Evolutionary conservation across 2,329 filamentous ascomycete genomes (phyloP), one percentile per base, ranked within the genome.

Genomic region (Colletotrichum melonis): DNA sequence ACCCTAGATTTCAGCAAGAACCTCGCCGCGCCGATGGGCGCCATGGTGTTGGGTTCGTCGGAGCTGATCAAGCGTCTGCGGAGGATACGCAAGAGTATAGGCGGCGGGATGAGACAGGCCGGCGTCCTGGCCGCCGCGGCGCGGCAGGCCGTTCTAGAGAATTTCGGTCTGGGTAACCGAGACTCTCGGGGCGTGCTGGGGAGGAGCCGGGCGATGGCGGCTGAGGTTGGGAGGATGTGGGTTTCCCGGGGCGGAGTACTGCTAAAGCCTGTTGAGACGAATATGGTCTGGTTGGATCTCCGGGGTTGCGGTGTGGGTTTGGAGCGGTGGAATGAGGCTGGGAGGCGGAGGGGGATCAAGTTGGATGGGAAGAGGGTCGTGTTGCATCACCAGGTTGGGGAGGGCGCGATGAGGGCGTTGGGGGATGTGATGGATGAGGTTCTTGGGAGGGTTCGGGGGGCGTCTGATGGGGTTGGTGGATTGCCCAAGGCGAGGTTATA

Each of bases 21-120:
- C 5, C 82, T 89, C 4, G 87, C 87, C 16, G 87, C 87, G 0
- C 88, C 88, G 0, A 83, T 88, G 71, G 87, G 87, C 16, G 87
- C 85, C 76, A 81, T 88, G 67, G 67, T 88, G 8, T 80, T 87
- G 26, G 86, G 86, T 12, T 54, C 78, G 4, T 84, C 86, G 68
- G 81, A 83, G 1, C 89, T 92, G 76, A 88, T 94, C 78, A 90
- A 90, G 78, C 90, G 91, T 65, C 91, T 92, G 5, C 85, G 93
- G n/a, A 94, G 93, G 91, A 88, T 95, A 30, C 87, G 94, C 69
- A 97, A 97, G 85, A 89, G 90, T 30, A 91, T 97, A 76, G 95
- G 95, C 24, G 95, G 95, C 54, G 94, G 94, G 0, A 86, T 94
- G 69, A 86, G 95, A 30, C 94, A 97, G 82, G 87, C 93, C 0